A percentile compares a stretch with the other conserved stretches of the same genome.
Conservation (phyloP, 108 stramenopile species). For the Heterococcus sp. region DNA sequence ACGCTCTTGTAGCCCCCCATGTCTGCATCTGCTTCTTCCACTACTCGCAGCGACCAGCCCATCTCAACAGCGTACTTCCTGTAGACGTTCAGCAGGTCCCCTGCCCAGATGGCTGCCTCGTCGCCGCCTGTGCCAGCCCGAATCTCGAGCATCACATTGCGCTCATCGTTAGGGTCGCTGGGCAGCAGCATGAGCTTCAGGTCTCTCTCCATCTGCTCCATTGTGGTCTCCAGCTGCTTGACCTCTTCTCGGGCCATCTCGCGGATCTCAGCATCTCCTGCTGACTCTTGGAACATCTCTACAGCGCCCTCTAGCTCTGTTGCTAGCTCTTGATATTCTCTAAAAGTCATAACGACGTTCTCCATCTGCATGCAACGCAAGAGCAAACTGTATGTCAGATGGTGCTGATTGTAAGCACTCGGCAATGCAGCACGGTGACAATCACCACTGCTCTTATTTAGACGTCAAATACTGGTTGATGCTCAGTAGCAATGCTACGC, state of each 20-base stretch:
- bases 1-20: conserved; percentile 48
- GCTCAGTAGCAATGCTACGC: too few relatives aligned
- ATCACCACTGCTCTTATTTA: too few relatives aligned
- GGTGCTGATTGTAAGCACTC: too few relatives aligned
- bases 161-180: conserved; percentile 50
- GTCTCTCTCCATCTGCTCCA: conserved; percentile 29
- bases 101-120: conserved; percentile 86
- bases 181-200: conserved; percentile 48
- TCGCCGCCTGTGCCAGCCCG: conserved; percentile 93
- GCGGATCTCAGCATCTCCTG: conserved; percentile 47
- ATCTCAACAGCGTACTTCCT: conserved; percentile 47
- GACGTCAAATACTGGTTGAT: too few relatives aligned
- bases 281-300: conserved; percentile 34
- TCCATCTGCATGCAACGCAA: conserved; percentile 2
- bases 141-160: conserved; percentile 77
- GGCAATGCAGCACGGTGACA: too few relatives aligned
- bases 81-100: conserved; percentile 77
- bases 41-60: conserved; percentile 39
- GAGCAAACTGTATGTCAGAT: too few relatives aligned
- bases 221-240: conserved; percentile 13
- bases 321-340: conserved; percentile 5
- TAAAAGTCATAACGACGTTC: conserved; percentile 17
- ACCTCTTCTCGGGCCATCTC: conserved; percentile 54
- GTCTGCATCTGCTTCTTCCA: conserved; percentile 35
- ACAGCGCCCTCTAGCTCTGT: conserved; percentile 18